phyloP scores from a whole-genome alignment of 495 filamentous ascomycete genomes.

The Schizothecium vesticola region DNA sequence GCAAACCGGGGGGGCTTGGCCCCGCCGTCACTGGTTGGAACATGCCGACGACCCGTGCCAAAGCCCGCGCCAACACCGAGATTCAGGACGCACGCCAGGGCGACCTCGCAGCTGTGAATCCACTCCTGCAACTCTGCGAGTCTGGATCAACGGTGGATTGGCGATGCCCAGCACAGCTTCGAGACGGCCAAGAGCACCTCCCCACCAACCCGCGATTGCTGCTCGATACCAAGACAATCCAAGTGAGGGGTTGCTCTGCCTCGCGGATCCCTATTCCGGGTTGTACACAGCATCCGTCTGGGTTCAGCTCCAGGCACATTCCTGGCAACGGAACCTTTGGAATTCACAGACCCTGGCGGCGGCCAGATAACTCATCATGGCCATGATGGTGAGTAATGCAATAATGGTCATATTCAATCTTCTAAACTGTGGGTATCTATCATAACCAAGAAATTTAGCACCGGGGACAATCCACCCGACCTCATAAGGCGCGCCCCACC shows the following conservation, averaged over 20 bases:
- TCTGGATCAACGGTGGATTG: neutral
- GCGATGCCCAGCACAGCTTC: neutral
- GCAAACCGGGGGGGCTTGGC: neutral
- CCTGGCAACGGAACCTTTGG: neutral
- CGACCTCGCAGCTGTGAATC: neutral
- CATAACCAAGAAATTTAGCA: neutral
- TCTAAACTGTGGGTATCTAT: neutral
- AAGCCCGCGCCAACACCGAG: neutral
- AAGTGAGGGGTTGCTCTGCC: neutral
- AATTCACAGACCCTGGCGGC: no score
- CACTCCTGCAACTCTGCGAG: neutral
- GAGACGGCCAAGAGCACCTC: neutral
- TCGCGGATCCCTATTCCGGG: neutral
- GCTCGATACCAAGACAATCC: neutral
- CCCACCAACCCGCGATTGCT: neutral
- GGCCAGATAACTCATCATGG: no score
- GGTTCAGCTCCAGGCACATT: neutral
- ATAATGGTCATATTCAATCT: neutral
- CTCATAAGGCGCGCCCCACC: neutral
- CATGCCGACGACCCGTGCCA: conserved; percentile 10
- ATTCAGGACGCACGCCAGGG: neutral
- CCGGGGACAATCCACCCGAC: neutral
- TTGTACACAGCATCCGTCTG: neutral
- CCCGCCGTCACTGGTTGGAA: neutral
- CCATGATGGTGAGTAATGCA: neutral